Percentiles rank a stretch among this genome's conserved stretches.
phyloP scores from a whole-genome alignment of 176 grass and related monocot genomes.

The Carex kokanica region DNA sequence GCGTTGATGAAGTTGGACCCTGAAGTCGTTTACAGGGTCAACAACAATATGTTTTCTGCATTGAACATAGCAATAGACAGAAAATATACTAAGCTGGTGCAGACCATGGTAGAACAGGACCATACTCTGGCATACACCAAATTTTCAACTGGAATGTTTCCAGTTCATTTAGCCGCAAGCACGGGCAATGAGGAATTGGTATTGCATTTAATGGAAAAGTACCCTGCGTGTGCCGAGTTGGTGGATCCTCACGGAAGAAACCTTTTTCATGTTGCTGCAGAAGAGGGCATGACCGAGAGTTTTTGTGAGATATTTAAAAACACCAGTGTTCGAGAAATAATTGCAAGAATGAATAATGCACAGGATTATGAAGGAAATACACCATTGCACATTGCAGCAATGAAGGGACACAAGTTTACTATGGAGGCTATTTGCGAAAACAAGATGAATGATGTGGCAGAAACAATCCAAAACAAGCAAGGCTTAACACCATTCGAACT shows the following conservation, averaged over 20 bases:
- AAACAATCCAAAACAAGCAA: too few species aligned
- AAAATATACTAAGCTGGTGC: neutral
- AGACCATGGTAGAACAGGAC: too few species aligned
- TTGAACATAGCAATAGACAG: slow-evolving; percentile 6
- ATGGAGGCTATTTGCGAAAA: too few species aligned
- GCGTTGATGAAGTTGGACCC: neutral
- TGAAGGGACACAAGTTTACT: neutral
- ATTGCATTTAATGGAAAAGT: neutral
- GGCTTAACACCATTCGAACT: too few species aligned
- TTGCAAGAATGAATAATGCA: too few species aligned
- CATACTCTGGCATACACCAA: too few species aligned
- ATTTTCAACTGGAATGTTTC: too few species aligned
- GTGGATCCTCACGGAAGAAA: neutral
- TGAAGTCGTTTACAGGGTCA: neutral
- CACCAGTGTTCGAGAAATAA: neutral
- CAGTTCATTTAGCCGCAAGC: neutral
- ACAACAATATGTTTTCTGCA: neutral
- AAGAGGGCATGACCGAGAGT: neutral
- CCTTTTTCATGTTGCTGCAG: neutral
- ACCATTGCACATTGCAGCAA: neutral
- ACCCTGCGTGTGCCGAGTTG: neutral
- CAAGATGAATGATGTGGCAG: too few species aligned
- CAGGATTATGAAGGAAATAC: neutral
- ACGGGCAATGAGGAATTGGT: neutral
- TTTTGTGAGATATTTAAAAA: too few species aligned